A percentile compares a stretch with the other conserved stretches of the same genome.
Conservation (phyloP, 176 grass and related monocot genomes). For the Carex parvula region DNA sequence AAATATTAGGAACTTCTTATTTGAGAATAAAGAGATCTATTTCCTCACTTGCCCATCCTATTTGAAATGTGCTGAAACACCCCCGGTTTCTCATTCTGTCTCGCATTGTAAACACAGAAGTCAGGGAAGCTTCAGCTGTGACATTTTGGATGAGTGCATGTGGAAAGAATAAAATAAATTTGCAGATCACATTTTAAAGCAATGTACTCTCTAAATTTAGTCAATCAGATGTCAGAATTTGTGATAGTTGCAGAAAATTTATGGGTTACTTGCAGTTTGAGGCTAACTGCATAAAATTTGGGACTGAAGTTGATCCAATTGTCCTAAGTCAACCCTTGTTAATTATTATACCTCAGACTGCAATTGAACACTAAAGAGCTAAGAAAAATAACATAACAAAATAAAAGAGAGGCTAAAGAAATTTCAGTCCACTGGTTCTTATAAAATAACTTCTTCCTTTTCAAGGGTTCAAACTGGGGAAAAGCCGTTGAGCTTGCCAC, state of each 20-base stretch:
- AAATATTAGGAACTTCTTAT: not conserved
- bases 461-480: not conserved
- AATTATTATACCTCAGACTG: not conserved
- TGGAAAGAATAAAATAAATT: not conserved
- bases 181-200: not conserved
- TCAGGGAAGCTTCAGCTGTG: not conserved
- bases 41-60: not conserved
- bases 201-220: not conserved
- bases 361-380: not conserved
- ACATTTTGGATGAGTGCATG: too few species aligned
- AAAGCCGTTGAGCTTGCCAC: constrained; percentile 15
- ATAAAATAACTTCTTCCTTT: not conserved
- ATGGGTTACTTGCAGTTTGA: not conserved
- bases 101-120: not conserved
- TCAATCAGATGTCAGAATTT: not conserved
- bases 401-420: not conserved
- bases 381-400: not conserved
- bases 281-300: not conserved
- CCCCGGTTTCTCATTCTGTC: not conserved
- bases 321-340: too few species aligned
- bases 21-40: not conserved
- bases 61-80: not conserved
- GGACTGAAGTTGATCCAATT: too few species aligned
- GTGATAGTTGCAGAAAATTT: too few species aligned
- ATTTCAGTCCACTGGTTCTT: not conserved